Base-by-base conservation (phyloP, 2,329 filamentous ascomycete genomes). In the Alternaria sp. region DNA sequence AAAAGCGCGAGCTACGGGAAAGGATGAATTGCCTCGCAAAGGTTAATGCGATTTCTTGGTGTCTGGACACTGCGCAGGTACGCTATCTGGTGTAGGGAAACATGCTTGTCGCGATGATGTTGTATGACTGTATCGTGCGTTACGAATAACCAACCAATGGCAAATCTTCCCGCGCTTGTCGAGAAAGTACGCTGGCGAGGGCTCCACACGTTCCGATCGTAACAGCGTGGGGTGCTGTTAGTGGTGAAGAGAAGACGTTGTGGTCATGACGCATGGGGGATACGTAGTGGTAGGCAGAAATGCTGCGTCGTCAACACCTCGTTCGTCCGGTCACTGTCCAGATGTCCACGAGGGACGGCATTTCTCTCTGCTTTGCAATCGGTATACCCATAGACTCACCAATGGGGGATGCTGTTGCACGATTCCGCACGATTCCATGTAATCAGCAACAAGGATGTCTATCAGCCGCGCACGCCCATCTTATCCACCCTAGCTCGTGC, bases 101-200 rank as follows among this genome's bases (percentile, higher is more conserved):
- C 56, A 57, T 57, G 60, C 54, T 55, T 45, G 54, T 36, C 54
- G 59, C 63, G 64, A 66, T 69, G 66, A 70, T 67, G 70, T 52
- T 65, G 69, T 67, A 76, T 76, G 75, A 76, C 75, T 77, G 75
- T 76, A 57, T 57, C 48, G 38, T 49, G 55, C 48, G 53, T 45
- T 51, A 27, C 45, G 28, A 41, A 32, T 14, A 34, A 28, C 30
- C 28, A 18, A 50, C 72, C 70, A 74, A 75, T 75, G 30, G 36
- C 18, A 28, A 25, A 20, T 16, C 10, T n/a, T 25, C 34, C 43
- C 53, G 64, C 62, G 58, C 54, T 63, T 62, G 59, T 63, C 30
- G 49, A 56, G 30, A 12, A 46, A 27, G 12, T 20, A 20, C 44
- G 56, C 22, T 53, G 48, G 40, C 10, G 41, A 27, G n/a, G 10